Conservation (phyloP, 2,329 filamentous ascomycete species). For the Colletotrichum cereale region DNA sequence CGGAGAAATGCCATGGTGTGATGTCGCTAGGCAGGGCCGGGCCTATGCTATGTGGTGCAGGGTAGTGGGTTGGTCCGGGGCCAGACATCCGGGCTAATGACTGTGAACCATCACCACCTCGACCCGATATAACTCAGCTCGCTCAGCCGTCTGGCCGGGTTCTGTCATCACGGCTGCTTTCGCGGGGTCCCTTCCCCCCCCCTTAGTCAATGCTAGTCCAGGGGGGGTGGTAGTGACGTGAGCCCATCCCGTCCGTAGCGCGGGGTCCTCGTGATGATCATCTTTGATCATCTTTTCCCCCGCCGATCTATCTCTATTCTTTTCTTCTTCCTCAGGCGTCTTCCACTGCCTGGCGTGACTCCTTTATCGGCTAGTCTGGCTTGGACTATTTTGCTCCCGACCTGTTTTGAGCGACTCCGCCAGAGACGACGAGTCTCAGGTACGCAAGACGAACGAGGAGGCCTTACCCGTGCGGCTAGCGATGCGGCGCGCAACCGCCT, state of each 20-base stretch:
- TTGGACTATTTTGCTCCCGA: background rate
- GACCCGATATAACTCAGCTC: background rate
- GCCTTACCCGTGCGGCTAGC: constrained; percentile 2
- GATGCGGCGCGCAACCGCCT: background rate
- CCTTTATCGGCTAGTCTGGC: background rate
- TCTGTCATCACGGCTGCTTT: constrained; percentile 9
- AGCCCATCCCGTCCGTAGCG: constrained; percentile 22
- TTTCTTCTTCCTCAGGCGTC: background rate
- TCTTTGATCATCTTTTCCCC: background rate
- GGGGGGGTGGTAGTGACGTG: background rate
- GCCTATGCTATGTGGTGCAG: background rate
- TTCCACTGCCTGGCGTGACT: background rate
- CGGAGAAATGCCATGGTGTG: too few relatives aligned
- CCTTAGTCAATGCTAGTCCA: background rate
- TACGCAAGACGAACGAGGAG: background rate
- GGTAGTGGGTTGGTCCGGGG: too few relatives aligned
- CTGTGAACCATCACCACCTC: background rate
- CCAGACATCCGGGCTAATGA: background rate
- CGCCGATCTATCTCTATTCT: background rate
- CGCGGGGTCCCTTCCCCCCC: background rate
- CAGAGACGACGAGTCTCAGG: too few relatives aligned
- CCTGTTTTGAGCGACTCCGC: background rate
- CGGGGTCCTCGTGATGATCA: constrained; percentile 2
- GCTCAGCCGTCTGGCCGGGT: constrained; percentile 1
- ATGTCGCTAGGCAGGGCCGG: background rate